phyloP scores from a whole-genome alignment of 2,329 filamentous ascomycete genomes.

The Aspergillus spinulosporus region DNA sequence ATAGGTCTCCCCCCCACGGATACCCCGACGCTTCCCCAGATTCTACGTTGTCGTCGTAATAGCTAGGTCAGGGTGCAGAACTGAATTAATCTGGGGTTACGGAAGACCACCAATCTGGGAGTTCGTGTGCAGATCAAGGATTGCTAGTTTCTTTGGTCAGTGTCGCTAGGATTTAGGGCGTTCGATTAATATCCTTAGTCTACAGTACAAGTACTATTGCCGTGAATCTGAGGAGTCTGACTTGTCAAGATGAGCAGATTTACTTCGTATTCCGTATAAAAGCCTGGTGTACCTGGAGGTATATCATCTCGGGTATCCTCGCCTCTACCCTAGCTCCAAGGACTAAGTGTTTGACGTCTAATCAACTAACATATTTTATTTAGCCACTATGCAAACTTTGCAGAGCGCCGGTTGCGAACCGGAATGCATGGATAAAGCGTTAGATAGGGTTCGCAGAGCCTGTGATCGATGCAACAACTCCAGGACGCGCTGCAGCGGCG shows the following conservation, averaged over 20 bases:
- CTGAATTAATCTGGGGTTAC: conserved; percentile 1
- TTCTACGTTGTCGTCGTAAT: not conserved
- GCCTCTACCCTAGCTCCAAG: not conserved
- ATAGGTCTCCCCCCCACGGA: not conserved
- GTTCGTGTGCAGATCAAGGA: not conserved
- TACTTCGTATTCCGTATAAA: not conserved
- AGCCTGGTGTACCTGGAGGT: not conserved
- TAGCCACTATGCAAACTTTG: not conserved
- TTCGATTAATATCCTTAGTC: not conserved
- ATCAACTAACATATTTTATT: not conserved
- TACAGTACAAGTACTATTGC: not conserved
- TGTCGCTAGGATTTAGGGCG: not conserved
- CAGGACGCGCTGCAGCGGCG: conserved; percentile 4
- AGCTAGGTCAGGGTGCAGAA: not conserved
- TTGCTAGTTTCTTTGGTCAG: not conserved
- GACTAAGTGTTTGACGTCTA: not conserved
- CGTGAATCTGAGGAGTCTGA: not conserved
- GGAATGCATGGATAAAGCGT: not conserved
- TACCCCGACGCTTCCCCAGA: not conserved
- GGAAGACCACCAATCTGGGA: not conserved
- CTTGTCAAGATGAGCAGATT: not conserved
- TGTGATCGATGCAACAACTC: conserved; percentile 8
- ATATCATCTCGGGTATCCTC: not conserved
- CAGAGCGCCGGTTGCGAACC: not conserved
- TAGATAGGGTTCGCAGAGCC: not conserved